Base-by-base conservation (phyloP, 495 filamentous ascomycete species). In the Xylaria nigripes region DNA sequence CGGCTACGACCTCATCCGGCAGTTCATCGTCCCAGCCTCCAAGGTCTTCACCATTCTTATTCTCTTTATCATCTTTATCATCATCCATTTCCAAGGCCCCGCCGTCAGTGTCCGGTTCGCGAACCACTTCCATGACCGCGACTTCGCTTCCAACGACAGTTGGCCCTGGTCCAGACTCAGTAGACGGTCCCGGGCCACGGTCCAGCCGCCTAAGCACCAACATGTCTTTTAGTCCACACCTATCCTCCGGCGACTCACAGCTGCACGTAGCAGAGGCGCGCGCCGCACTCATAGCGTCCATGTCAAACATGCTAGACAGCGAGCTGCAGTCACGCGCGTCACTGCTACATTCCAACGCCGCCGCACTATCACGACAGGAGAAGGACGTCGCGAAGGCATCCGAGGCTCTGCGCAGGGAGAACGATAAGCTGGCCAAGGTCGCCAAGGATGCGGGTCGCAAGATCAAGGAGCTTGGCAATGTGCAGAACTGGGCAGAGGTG, bases 401-500 rank as follows among this genome's bases (percentile, higher is more conserved):
- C 8, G 78, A 73, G 10, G 76, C 67, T n/a, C 71, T 98, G 58
- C 73, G 77, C 16, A 82, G 76, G 55, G 86, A 92, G 67, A 90
- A 82, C 56, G 82, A 83, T 48, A 77, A 82, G 70, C 81, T 86
- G 69, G 75, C 77, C 60, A 83, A 80, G 61, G 65, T 92, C 34
- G 85, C 82, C 13, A 81, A 83, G 57, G 76, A 82, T 60, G 83
- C 85, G 45, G 76, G 83, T 48, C 77, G 80, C 41, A 83, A 81
- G 65, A 70, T 98, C 45, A 96, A 96, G 74, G 89, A 95, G 78
- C 80, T 96, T 61, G 93, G 93, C 25, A 89, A 96, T 66, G 82
- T 96, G 69, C 93, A 96, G 80, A 95, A 96, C 67, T 96, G 91
- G 91, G 92, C 92, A 38, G 93, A 98, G 81, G 79, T 95, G 76